Base-by-base conservation (phyloP, 1,139 yeast genomes). In the Kodamaea suecica region DNA sequence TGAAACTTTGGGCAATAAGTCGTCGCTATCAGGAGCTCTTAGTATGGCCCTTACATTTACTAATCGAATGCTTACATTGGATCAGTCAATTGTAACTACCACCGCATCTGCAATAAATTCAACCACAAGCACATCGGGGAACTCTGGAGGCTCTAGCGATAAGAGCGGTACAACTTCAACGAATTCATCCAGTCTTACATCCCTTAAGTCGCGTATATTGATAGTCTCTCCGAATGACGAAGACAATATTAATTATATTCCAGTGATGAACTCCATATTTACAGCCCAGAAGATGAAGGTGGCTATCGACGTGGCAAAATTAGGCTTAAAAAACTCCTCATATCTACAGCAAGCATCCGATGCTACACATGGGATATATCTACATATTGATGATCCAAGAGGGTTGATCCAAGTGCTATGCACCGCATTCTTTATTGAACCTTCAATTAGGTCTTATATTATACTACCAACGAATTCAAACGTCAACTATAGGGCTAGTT, bases 331-430 rank as follows among this genome's bases (percentile, higher is more conserved):
- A 27, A 61, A 80, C 45, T 82, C 95, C 2, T 84, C 95, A 1
- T 90, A 88, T 52, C 61, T 94, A 38, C 98, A 94, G 53, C 98
- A 94, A 55, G 97, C 98, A 0, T 76, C 95, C 0, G 98, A 94
- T 61, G 92, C 96, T 10, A 92, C 98, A 0, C 78, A 81, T 44
- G 99, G 99, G 3, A 80, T 88, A 1, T 94, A 90, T 53, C 68
- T 90, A 45, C 82, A 76, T 42, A 73, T 90, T 19, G 74, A 73
- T n/a, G 77, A 82, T 37, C 85, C 94, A 1, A 65, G 70, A 33
- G 97, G 96, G 0, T 63, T 92, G 30, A 76, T 90, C 3, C 97
- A 90, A 52, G 65, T 67, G 6, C 53, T 69, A 25, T 52, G 66
- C 40, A 78, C 83, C 8, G 88, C 94, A 3, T 78, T 81, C 49